Evolutionary conservation across 2,329 filamentous ascomycete species (phyloP).

Genomic region (Stagonosporopsis cucurbitacearum): DNA sequence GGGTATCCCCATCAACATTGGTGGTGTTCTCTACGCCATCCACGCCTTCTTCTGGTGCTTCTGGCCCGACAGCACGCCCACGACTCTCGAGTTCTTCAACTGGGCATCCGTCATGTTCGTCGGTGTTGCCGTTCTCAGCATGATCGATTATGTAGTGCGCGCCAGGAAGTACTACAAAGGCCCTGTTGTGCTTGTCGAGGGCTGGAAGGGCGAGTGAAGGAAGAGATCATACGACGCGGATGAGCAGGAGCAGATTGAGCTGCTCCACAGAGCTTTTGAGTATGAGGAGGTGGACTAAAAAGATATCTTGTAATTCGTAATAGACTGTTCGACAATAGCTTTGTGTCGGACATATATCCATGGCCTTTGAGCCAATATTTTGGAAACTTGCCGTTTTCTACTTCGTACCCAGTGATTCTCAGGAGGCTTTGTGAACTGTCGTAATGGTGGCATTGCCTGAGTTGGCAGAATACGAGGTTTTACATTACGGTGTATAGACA

Average conservation of each 20-base stretch:
- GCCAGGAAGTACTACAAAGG: slow-evolving; percentile 45
- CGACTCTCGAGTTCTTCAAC: slow-evolving; percentile 39
- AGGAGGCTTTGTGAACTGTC: too few species aligned
- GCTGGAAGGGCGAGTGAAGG: slow-evolving; percentile 32
- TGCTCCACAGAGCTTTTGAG: background rate
- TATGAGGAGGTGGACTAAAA: background rate
- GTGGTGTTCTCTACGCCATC: slow-evolving; percentile 44
- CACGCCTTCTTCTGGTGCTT: slow-evolving; percentile 53
- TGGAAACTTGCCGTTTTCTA: background rate
- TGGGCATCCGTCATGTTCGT: slow-evolving; percentile 49
- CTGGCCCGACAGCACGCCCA: slow-evolving; percentile 46
- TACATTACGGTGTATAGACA: too few species aligned
- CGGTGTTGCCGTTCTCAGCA: slow-evolving; percentile 33
- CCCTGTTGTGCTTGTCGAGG: slow-evolving; percentile 38
- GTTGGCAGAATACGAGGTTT: too few species aligned
- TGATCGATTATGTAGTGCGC: slow-evolving; percentile 39
- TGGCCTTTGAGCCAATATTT: slow-evolving; percentile 7
- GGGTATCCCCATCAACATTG: slow-evolving; percentile 49
- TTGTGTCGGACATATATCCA: slow-evolving; percentile 4
- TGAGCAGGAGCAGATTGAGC: slow-evolving; percentile 4
- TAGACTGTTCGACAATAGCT: slow-evolving; percentile 2
- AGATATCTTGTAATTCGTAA: slow-evolving; percentile 11
- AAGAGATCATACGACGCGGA: background rate
- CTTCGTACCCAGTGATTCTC: too few species aligned
- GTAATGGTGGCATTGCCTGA: too few species aligned